Evolutionary conservation across 2,329 filamentous ascomycete species (phyloP).

Genomic region (Nectriaceae sp.): DNA sequence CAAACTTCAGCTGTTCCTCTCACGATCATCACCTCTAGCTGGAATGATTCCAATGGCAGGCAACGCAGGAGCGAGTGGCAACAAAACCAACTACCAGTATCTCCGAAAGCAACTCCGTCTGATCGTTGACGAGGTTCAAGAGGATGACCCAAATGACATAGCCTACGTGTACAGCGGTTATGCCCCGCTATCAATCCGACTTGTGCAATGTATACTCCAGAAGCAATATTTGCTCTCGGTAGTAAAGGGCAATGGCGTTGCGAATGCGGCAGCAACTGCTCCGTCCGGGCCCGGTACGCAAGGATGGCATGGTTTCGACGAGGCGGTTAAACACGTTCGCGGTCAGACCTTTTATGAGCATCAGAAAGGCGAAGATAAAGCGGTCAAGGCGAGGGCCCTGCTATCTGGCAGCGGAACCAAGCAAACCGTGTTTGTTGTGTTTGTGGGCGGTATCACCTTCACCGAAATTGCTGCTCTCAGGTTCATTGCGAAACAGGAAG

Average conservation of each 20-base stretch:
- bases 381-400: conserved; percentile 80
- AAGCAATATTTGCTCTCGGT: conserved; percentile 80
- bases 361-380: conserved; percentile 91
- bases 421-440: conserved; percentile 95
- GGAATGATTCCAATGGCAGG: conserved; percentile 78
- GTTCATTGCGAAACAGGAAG: conserved; percentile 84
- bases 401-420: conserved; percentile 76
- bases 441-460: conserved; percentile 94
- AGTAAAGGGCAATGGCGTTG: conserved; percentile 60
- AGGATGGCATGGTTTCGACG: conserved; percentile 93
- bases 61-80: conserved; percentile 53
- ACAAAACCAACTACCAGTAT: conserved; percentile 87
- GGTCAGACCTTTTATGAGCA: conserved; percentile 90
- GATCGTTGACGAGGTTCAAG: conserved; percentile 95
- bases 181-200: conserved; percentile 84
- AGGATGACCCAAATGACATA: conserved; percentile 90
- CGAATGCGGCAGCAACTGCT: conserved; percentile 21
- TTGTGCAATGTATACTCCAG: conserved; percentile 91
- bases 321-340: conserved; percentile 81
- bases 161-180: conserved; percentile 99
- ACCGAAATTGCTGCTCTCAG: conserved; percentile 93
- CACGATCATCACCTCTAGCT: conserved; percentile 75
- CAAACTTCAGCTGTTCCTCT: conserved; percentile 82
- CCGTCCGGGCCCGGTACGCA: conserved; percentile 62
- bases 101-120: conserved; percentile 83